Percentiles rank a stretch among this genome's conserved stretches.
phyloP scores from a whole-genome alignment of 306 rosid genomes.

The Cucumis hystrix region DNA sequence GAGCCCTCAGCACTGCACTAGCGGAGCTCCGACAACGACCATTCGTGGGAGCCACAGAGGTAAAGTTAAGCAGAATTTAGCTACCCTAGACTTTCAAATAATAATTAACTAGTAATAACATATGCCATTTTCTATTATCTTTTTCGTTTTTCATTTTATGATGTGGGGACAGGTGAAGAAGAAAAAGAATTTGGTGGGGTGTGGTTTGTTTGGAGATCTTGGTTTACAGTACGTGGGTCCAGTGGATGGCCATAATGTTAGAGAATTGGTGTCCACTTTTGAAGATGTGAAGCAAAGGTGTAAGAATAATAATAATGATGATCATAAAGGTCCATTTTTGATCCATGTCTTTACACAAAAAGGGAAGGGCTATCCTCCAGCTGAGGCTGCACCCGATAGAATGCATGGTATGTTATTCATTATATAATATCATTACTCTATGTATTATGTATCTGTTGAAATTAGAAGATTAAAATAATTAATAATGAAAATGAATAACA shows the following conservation, averaged over 20 bases:
- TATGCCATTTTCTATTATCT: too few species aligned
- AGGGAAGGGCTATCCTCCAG: conserved; percentile 91
- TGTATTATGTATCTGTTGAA: too few species aligned
- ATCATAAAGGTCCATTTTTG: conserved; percentile 67
- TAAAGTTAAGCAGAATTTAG: neutral
- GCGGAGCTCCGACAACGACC: conserved; percentile 76
- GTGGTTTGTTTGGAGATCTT: conserved; percentile 43
- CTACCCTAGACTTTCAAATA: too few species aligned
- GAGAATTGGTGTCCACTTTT: conserved; percentile 50
- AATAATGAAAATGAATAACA: too few species aligned
- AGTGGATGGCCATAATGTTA: conserved; percentile 64
- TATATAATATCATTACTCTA: too few species aligned
- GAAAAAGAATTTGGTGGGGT: too few species aligned
- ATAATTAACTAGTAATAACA: too few species aligned
- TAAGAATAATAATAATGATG: too few species aligned
- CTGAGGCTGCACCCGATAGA: conserved; percentile 64
- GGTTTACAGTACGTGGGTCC: conserved; percentile 73
- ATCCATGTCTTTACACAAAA: conserved; percentile 75
- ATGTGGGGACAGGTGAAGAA: too few species aligned
- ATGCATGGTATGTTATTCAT: conserved; percentile 53
- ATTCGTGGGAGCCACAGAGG: conserved; percentile 64
- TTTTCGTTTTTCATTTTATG: neutral
- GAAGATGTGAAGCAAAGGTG: conserved; percentile 45
- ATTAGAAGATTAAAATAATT: too few species aligned
- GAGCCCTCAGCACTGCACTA: conserved; percentile 58